Evolutionary conservation across 208 protist genomes (phyloP).

Genomic region (Naegleria lovaniensis): DNA sequence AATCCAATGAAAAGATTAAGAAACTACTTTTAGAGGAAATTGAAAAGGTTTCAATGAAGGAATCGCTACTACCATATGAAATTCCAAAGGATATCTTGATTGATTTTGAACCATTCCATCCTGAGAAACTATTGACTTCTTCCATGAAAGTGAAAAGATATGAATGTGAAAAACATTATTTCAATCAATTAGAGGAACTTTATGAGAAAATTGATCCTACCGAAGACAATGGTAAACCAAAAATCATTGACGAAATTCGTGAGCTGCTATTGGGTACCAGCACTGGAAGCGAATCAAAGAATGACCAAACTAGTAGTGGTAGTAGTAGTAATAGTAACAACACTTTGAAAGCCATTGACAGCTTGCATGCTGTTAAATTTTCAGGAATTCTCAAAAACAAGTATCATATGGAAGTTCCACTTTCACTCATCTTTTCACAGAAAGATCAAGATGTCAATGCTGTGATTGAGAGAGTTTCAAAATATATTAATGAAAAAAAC

Average conservation of each 20-base stretch:
- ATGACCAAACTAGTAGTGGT: not conserved
- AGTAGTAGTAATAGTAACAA: not conserved
- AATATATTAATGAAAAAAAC: not conserved
- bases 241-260: not conserved
- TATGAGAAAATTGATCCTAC: not conserved
- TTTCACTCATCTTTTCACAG: not conserved
- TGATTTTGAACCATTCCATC: not conserved
- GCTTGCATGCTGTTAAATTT: conserved; percentile 11
- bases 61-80: not conserved
- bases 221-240: not conserved
- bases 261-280: not conserved
- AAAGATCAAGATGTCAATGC: not conserved
- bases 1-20: not conserved
- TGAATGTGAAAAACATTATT: conserved; percentile 4
- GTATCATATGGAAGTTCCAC: not conserved
- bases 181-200: not conserved
- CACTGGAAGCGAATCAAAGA: not conserved
- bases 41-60: not conserved
- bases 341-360: not conserved
- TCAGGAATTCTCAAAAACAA: not conserved
- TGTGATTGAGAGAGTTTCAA: not conserved
- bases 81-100: not conserved
- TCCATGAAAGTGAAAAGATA: conserved; percentile 2
- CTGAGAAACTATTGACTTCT: not conserved
- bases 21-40: not conserved